These are phyloP conservation scores for Corymbia maculata DNA, from an alignment of 345 rosid genomes.

Conservation along the genomic window DNA sequence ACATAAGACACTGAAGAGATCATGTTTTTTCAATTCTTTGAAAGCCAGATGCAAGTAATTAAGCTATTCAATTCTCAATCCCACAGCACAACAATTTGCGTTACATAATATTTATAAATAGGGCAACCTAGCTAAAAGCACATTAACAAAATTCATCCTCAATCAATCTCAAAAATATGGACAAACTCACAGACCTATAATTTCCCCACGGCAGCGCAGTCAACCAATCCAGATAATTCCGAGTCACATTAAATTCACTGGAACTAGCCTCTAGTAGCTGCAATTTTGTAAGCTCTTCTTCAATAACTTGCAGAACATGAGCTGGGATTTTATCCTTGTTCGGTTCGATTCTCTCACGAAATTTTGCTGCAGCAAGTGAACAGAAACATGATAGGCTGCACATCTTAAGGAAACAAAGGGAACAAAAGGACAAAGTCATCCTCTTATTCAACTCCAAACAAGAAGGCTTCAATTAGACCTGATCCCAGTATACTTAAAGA, in stretches of 20 bases:
- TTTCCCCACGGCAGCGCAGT: slow-evolving; percentile 96
- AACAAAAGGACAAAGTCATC: background rate
- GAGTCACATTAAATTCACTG: slow-evolving; percentile 99
- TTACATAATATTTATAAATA: background rate
- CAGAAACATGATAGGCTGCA: background rate
- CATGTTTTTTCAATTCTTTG: background rate
- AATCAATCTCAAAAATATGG: background rate
- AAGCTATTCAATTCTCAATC: background rate
- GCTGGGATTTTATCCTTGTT: slow-evolving; percentile 81
- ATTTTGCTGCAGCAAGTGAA: slow-evolving; percentile 57
- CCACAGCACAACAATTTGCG: background rate
- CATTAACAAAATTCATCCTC: background rate
- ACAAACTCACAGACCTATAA: slow-evolving; percentile 48
- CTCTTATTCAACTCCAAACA: background rate
- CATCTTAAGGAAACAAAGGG: background rate
- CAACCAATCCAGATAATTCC: slow-evolving; percentile 98
- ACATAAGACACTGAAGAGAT: background rate
- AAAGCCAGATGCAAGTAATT: background rate
- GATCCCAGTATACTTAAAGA: background rate
- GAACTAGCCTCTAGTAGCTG: slow-evolving; percentile 99
- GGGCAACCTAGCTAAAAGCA: background rate
- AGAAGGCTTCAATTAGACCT: background rate
- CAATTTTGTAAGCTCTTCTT: slow-evolving; percentile 96
- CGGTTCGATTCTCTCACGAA: slow-evolving; percentile 87
- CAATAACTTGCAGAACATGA: slow-evolving; percentile 87